Evolutionary conservation across 345 rosid genomes (phyloP), one percentile per base, ranked within the genome.

Genomic region (Populus deltoides): DNA sequence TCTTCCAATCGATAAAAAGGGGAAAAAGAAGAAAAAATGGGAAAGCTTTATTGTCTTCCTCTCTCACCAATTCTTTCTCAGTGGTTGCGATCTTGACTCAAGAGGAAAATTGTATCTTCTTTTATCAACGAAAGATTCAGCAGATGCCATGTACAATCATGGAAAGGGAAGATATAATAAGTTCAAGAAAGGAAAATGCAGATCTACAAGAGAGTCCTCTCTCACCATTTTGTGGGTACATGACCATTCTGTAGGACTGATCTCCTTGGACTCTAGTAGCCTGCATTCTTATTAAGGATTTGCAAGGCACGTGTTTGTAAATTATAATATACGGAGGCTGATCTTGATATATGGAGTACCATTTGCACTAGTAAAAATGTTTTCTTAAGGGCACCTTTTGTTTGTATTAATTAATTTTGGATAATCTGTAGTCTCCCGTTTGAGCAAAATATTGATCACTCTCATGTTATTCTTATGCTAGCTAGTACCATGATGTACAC

Each of bases 61-160:
- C 39, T 55, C 8, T 49, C 70, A 24, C 55, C 13, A 49, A 31
- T 51, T 51, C 20, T 45, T 78, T 25, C 63, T 71, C 9, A 78
- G 70, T 63, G 76, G 76, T 47, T 78, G 75, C 70, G 71, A 45
- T 49, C 20, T 78, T 78, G 75, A 78, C 80, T 71, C 67, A 35
- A 9, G 65, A 33, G 66, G 18, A 43, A 33, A 39, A 69, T 31
- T 47, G 10, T 62, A 8, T 57, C 2, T 27, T 63, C 72, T 35
- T 35, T 16, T 20, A 11, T n/a, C 35, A 74, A 70, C 29, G 76
- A 74, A 74, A 66, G 76, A 78, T 78, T 75, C 69, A 75, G 77
- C 72, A 10, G 79, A 78, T 77, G 80, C 72, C 71, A 20, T 45
- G 80, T 84, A 36, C 47, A 84, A 77, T 78, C 84, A 78, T 68